phyloP scores from a whole-genome alignment of 179 eudicot species.

The Amaranthus tricolor region DNA sequence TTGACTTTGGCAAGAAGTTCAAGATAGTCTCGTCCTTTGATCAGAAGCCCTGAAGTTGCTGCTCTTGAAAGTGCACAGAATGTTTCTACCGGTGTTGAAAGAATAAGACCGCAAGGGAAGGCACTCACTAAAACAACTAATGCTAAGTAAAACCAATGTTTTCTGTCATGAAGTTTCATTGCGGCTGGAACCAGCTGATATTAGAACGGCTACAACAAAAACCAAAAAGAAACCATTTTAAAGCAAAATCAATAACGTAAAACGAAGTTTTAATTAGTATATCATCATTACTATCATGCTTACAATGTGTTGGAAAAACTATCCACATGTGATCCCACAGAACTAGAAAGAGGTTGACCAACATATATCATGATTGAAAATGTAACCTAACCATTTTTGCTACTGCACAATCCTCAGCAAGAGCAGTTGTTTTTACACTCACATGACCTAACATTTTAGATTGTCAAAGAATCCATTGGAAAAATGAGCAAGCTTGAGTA shows the following conservation, averaged over 20 bases:
- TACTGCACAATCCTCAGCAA: conserved; percentile 78
- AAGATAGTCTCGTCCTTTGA: conserved; percentile 86
- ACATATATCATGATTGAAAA: no score
- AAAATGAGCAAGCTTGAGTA: no score
- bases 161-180: conserved; percentile 41
- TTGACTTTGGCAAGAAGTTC: conserved; percentile 68
- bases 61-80: conserved; percentile 91
- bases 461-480: no score
- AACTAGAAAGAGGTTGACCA: no score
- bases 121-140: conserved; percentile 84
- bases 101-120: conserved; percentile 90
- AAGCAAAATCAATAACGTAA: no score
- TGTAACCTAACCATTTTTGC: conserved; percentile 86
- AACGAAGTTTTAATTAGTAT: no score
- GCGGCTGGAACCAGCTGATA: conserved; percentile 56
- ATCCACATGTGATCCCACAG: no score
- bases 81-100: conserved; percentile 91
- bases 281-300: no score
- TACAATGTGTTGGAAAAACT: no score
- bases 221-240: neutral
- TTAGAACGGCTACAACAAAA: conserved; percentile 47
- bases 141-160: conserved; percentile 57
- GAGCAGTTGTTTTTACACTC: conserved; percentile 60
- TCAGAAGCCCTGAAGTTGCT: conserved; percentile 76
- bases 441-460: conserved; percentile 69